Base-by-base conservation (phyloP, 768 basidiomycete species). In the Punctularia strigosozonata region DNA sequence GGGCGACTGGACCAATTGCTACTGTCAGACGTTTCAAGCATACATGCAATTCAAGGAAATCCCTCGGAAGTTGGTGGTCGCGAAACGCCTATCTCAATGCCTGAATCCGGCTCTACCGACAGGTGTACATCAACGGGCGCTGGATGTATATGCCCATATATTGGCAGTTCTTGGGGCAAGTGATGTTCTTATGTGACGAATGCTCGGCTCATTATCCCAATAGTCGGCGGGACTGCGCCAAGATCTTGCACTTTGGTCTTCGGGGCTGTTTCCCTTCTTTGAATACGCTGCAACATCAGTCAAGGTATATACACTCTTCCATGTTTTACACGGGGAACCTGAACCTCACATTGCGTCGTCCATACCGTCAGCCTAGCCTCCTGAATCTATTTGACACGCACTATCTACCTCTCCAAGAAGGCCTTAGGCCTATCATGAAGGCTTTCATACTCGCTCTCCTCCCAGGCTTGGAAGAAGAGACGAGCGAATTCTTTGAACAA, bases 281-380 rank as follows among this genome's bases (percentile, higher is more conserved):
- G 90, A 97, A 61, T 98, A 90, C 58, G 90, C 95, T 7, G 83
- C 94, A n/a, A 98, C 92, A n/a, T 91, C 91, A 15, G 91, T 97
- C 42, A 89, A 89, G 71, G 89, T 85, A 46, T 37, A 61, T 42
- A 21, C 30, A 18, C 1, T 22, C n/a, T 10, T 8, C 2, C 18
- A 20, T 8, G 6, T 31, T 5, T 13, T 13, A 34, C 20, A 20
- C 10, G 10, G 33, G 10, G 26, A n/a, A 23, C 21, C 34, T 26
- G n/a, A 15, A 12, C 8, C 23, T 31, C 15, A 21, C 40, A 35
- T 26, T 14, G 12, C 4, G 34, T 12, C 20, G 19, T 38, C 24
- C 43, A 45, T 17, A 38, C 12, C 37, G 22, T 42, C 40, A 25
- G 82, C 92, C 92, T 3, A 73, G 80, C 17, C 66, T 99, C 1